Base-by-base conservation (phyloP, 1,139 yeast species). In the Debaryomycetaceae sp. region DNA sequence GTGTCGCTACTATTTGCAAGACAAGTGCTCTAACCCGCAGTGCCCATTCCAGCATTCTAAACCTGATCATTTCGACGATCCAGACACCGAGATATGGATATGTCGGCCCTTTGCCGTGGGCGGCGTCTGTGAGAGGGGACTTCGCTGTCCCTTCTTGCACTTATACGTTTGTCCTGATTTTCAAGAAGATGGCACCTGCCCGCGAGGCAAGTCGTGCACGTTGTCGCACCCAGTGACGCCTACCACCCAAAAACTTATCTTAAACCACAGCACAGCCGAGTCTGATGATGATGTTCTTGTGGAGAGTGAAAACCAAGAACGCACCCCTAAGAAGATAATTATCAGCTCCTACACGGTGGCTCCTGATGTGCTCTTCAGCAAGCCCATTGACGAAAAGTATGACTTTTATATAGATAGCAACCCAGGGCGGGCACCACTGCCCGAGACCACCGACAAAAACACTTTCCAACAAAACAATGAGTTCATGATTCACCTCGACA, bases 101-200 rank as follows among this genome's bases (percentile, higher is more conserved):
- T 83, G 94, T 45, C 62, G 84, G 18, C 78, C 73, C 19, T 84
- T 84, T 59, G 70, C 89, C 2, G 46, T 78, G 21, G 72, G 73
- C 6, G 89, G 91, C 1, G 81, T 73, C 56, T 83, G 95, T 52
- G 71, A 61, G 18, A 51, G 73, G 23, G 95, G 94, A 0, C 49
- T 54, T 15, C 44, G 49, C 23, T 83, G 94, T 50, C 64, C 69
- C 4, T 66, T 72, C 35, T 53, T 71, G 25, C 95, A 83, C 51
- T 56, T 61, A 8, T 69, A 63, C 43, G 75, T 73, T 35, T 83
- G 94, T 51, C 93, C 94, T 0, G 91, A 83, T 46, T 75, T 67
- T 42, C 80, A 75, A 40, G 78, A 75, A 38, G 59, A 61, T 14
- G 83, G 83, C 10, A 47, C 44, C 14, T 83, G 94, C 52, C 62